phyloP scores from a whole-genome alignment of 2,329 filamentous ascomycete genomes.

The Stagonosporopsis tanaceti region DNA sequence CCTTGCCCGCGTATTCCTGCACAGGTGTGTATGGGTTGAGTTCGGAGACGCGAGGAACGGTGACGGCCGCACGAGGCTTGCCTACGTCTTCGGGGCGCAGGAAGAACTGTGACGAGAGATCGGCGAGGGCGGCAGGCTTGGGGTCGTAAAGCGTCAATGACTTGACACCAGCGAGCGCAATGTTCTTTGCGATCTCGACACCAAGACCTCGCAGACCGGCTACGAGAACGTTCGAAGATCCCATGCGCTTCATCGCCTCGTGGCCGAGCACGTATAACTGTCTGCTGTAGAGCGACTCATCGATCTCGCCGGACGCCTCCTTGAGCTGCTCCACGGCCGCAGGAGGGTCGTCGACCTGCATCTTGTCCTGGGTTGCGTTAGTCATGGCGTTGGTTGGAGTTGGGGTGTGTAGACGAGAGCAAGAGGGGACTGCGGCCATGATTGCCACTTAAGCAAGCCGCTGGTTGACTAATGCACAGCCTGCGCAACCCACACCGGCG shows the following conservation, averaged over 20 bases:
- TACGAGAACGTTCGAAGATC: slow-evolving; percentile 91
- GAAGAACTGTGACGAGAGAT: slow-evolving; percentile 98
- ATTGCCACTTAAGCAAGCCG: slow-evolving; percentile 16
- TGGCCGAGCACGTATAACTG: slow-evolving; percentile 77
- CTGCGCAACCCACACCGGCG: slow-evolving; percentile 21
- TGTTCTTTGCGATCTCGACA: slow-evolving; percentile 98
- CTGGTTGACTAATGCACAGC: slow-evolving; percentile 41
- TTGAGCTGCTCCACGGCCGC: slow-evolving; percentile 68
- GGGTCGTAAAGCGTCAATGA: slow-evolving; percentile 94
- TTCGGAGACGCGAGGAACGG: slow-evolving; percentile 88
- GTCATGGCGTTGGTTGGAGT: slow-evolving; percentile 4
- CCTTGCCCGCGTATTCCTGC: slow-evolving; percentile 70
- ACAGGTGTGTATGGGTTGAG: slow-evolving; percentile 97
- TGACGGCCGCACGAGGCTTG: slow-evolving; percentile 86
- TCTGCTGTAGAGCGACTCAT: slow-evolving; percentile 72
- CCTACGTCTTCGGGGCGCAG: slow-evolving; percentile 86
- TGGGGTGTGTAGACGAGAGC: background rate
- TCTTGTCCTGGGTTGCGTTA: slow-evolving; percentile 59
- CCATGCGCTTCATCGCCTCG: slow-evolving; percentile 98
- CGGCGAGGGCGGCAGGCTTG: slow-evolving; percentile 79
- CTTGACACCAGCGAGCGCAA: slow-evolving; percentile 97
- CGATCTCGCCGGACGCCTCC: slow-evolving; percentile 62
- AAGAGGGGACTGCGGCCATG: slow-evolving; percentile 1
- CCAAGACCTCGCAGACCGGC: slow-evolving; percentile 92
- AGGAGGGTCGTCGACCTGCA: slow-evolving; percentile 68